Evolutionary conservation across 805 yeast species (phyloP).

Genomic region (Lipomyces starkeyi): DNA sequence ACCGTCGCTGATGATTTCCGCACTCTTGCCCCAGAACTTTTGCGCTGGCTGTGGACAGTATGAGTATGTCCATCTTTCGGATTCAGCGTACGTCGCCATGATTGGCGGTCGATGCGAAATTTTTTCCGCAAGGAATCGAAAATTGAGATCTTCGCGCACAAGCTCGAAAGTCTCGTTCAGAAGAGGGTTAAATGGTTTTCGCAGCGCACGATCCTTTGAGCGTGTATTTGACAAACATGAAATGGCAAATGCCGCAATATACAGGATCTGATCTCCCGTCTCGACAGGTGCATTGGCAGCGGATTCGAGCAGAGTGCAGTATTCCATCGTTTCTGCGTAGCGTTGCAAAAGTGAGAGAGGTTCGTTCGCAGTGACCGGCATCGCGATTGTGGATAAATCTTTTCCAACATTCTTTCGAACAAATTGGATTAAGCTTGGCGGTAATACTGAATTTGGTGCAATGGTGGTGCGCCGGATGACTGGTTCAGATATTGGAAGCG

Average conservation of each 20-base stretch:
- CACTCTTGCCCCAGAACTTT: conserved; percentile 93
- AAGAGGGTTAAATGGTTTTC: conserved; percentile 95
- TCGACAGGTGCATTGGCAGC: conserved; percentile 58
- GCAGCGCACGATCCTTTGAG: conserved; percentile 70
- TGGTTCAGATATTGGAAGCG: conserved; percentile 23
- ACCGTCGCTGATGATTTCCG: conserved; percentile 82
- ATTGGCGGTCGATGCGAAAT: conserved; percentile 87
- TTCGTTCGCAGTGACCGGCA: conserved; percentile 95
- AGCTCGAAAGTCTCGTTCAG: conserved; percentile 92
- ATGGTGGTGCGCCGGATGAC: conserved; percentile 27
- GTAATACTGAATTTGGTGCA: conserved; percentile 54
- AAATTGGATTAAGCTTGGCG: conserved; percentile 81
- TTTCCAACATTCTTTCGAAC: conserved; percentile 91
- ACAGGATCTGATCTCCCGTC: conserved; percentile 60
- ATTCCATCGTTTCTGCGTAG: conserved; percentile 80
- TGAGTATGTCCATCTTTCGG: conserved; percentile 64
- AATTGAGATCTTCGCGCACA: conserved; percentile 80
- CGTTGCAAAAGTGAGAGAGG: conserved; percentile 84
- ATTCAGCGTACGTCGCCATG: conserved; percentile 80
- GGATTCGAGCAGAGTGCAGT: conserved; percentile 66
- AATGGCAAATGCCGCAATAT: conserved; percentile 82
- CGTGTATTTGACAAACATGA: conserved; percentile 73
- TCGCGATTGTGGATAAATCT: conserved; percentile 76
- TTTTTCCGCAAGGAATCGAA: conserved; percentile 80
- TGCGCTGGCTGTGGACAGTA: conserved; percentile 71